Percentiles rank a stretch among this genome's conserved stretches.
Evolutionary conservation across 129 eudicot genomes (phyloP).

Genomic region (Artemisia argyi): DNA sequence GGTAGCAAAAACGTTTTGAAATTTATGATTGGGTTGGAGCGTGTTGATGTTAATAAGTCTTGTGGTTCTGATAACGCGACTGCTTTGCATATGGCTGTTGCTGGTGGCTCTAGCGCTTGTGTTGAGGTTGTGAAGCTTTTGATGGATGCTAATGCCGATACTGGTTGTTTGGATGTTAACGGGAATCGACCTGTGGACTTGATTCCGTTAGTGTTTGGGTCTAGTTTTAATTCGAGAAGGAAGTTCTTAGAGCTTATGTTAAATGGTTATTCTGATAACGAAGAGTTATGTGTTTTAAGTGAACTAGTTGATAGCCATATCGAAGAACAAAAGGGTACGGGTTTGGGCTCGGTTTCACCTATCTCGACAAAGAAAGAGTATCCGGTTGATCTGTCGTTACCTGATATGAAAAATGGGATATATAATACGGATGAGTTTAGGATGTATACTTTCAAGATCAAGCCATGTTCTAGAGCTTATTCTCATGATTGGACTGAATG

Average conservation of each 20-base stretch:
- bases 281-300: constrained; percentile 26
- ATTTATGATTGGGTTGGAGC: constrained; percentile 43
- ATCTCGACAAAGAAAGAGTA: constrained; percentile 54
- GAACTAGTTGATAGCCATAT: constrained; percentile 31
- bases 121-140: constrained; percentile 64
- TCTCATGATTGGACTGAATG: constrained; percentile 97
- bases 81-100: constrained; percentile 75
- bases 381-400: constrained; percentile 66
- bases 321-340: constrained; percentile 9
- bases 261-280: constrained; percentile 32
- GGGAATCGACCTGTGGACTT: constrained; percentile 64
- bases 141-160: constrained; percentile 60
- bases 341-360: constrained; percentile 9
- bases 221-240: constrained; percentile 35
- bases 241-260: constrained; percentile 49
- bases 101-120: constrained; percentile 52
- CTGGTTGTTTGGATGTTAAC: constrained; percentile 49
- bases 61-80: constrained; percentile 81
- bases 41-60: constrained; percentile 63
- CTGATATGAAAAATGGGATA: constrained; percentile 73
- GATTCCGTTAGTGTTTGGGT: constrained; percentile 30
- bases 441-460: constrained; percentile 79
- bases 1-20: constrained; percentile 64
- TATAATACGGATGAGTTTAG: constrained; percentile 83
- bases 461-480: constrained; percentile 91